Evolutionary conservation across 2,329 filamentous ascomycete genomes (phyloP).

Genomic region (Truncatella angustata): DNA sequence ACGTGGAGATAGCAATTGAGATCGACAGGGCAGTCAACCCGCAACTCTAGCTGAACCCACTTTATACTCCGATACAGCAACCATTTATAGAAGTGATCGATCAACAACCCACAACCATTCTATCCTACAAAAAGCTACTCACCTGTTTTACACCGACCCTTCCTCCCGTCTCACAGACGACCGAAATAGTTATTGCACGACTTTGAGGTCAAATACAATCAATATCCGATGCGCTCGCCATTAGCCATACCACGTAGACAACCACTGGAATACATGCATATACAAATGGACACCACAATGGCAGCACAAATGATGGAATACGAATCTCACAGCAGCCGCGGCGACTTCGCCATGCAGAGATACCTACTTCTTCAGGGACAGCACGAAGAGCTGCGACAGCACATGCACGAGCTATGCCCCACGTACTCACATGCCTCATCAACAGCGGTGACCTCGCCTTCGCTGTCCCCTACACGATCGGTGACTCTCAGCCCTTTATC

Average conservation of each 20-base stretch:
- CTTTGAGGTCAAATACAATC: not conserved
- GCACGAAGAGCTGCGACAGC: conserved; percentile 50
- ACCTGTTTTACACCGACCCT: not conserved
- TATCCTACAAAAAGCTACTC: not conserved
- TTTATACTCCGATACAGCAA: conserved; percentile 7
- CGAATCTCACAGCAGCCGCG: conserved; percentile 27
- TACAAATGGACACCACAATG: not conserved
- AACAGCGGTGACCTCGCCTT: conserved; percentile 44
- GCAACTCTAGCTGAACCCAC: conserved; percentile 8
- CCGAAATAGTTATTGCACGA: no score
- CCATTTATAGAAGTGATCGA: not conserved
- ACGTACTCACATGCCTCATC: conserved; percentile 34
- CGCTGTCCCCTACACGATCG: conserved; percentile 60
- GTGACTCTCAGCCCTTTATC: conserved; percentile 43
- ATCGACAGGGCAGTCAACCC: conserved; percentile 8
- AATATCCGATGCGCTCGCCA: conserved; percentile 24
- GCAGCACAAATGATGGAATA: conserved; percentile 3
- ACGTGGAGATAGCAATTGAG: not conserved
- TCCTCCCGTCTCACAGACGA: no score
- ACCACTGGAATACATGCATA: conserved; percentile 10
- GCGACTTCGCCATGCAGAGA: conserved; percentile 50
- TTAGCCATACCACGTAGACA: conserved; percentile 16
- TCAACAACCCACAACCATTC: not conserved
- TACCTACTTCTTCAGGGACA: conserved; percentile 54
- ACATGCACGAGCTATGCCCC: conserved; percentile 50